These are phyloP conservation scores for Ascoidea asiatica DNA, from an alignment of 805 yeast species.

Conservation along the genomic window DNA sequence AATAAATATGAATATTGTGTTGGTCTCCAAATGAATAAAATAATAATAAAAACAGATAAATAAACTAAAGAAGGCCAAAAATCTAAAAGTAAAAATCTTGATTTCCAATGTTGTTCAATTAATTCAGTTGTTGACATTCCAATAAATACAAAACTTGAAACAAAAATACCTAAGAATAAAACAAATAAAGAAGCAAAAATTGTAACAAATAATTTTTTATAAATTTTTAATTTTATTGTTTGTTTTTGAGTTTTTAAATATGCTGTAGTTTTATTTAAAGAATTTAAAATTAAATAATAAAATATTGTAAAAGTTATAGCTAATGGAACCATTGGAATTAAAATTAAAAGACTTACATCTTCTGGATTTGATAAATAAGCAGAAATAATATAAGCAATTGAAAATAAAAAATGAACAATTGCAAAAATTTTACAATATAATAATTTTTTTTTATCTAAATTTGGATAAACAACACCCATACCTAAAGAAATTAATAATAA, in stretches of 20 bases:
- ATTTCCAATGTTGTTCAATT: slow-evolving; percentile 84
- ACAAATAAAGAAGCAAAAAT: slow-evolving; percentile 61
- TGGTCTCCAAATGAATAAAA: slow-evolving; percentile 95
- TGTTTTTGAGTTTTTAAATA: slow-evolving; percentile 77
- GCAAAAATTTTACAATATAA: slow-evolving; percentile 51
- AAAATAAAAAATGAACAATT: slow-evolving; percentile 38
- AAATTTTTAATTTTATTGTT: slow-evolving; percentile 79
- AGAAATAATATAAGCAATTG: slow-evolving; percentile 39
- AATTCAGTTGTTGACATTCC: slow-evolving; percentile 65
- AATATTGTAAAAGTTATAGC: slow-evolving; percentile 55
- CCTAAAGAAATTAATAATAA: slow-evolving; percentile 80
- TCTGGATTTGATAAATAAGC: slow-evolving; percentile 39
- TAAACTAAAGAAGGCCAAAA: slow-evolving; percentile 93
- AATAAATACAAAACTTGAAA: slow-evolving; percentile 57
- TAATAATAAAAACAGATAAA: slow-evolving; percentile 66
- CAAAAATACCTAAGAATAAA: slow-evolving; percentile 54
- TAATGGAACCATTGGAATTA: slow-evolving; percentile 59
- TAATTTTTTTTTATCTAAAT: slow-evolving; percentile 66
- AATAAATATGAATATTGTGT: slow-evolving; percentile 89
- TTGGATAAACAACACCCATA: slow-evolving; percentile 86
- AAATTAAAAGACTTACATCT: slow-evolving; percentile 32
- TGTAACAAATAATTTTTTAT: slow-evolving; percentile 62
- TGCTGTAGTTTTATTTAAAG: slow-evolving; percentile 63
- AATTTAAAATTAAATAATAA: slow-evolving; percentile 60
- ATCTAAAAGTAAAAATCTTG: slow-evolving; percentile 75